Conservation (phyloP, 495 filamentous ascomycete species). For the Durotheca rogersii region DNA sequence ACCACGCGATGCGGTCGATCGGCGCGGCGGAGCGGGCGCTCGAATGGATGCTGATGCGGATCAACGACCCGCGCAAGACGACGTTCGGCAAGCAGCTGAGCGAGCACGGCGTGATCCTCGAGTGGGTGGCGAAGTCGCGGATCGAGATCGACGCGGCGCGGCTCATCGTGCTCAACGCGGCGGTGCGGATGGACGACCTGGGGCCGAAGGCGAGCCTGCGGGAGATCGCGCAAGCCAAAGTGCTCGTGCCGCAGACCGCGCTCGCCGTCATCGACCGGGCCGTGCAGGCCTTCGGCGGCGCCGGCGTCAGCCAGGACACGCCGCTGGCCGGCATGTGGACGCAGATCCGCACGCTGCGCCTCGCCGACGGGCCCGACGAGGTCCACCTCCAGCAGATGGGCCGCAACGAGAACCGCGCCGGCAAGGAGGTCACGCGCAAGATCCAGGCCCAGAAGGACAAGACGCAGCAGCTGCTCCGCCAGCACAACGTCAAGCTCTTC, state of each 20-base stretch:
- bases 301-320: slow-evolving; percentile 87
- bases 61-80: slow-evolving; percentile 84
- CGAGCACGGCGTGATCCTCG: slow-evolving; percentile 86
- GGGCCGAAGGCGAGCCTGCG: slow-evolving; percentile 77
- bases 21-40: slow-evolving; percentile 82
- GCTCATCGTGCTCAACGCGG: slow-evolving; percentile 83
- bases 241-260: slow-evolving; percentile 75
- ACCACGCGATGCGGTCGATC: slow-evolving; percentile 91
- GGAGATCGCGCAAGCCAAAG: slow-evolving; percentile 87
- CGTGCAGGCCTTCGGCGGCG: slow-evolving; percentile 81
- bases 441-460: slow-evolving; percentile 64
- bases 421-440: slow-evolving; percentile 61
- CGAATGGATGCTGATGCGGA: slow-evolving; percentile 83
- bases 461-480: slow-evolving; percentile 64
- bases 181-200: slow-evolving; percentile 81
- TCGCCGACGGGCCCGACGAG: slow-evolving; percentile 92
- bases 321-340: slow-evolving; percentile 89
- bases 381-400: slow-evolving; percentile 92
- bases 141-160: slow-evolving; percentile 89
- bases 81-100: slow-evolving; percentile 79
- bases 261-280: slow-evolving; percentile 83
- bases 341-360: slow-evolving; percentile 72
- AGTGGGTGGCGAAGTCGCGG: slow-evolving; percentile 88
- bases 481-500: slow-evolving; percentile 54
- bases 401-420: slow-evolving; percentile 74